Evolutionary conservation across 192 early-diverging fungal genomes (phyloP), one percentile per base, ranked within the genome.

Genomic region (Coemansia asiatica): DNA sequence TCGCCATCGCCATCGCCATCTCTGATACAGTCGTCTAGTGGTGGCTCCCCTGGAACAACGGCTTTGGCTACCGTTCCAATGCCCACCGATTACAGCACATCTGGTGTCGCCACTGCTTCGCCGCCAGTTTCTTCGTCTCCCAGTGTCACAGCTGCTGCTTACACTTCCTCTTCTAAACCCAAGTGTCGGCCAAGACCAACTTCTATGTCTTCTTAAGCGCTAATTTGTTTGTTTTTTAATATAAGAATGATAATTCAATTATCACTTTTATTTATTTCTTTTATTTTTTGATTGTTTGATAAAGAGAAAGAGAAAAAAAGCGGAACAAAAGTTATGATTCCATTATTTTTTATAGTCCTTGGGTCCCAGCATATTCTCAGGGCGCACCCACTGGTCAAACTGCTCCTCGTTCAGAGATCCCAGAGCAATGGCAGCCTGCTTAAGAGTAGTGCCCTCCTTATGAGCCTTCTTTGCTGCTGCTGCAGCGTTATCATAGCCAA

Each of bases 381-480:
- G 97, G 60, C 89, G 81, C 67, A 99, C 96, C 88, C 93, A 98
- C 86, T 95, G 79, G 76, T 92, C 91, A 86, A 98, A 99, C 76
- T 99, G 89, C 83, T 96, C 90, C 7, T 85, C 82, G 63, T 88
- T 95, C 66, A 98, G 85, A 16, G 93, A 80, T 40, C 92, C 92
- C 25, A 99, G 87, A 26, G 87, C 75, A 47, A 99, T 83, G 28
- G 94, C 92, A n/a, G 96, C 91, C 77, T 96, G 89, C 88, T 96
- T 96, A 63, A 97, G 85, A 21, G 89, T 88, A 18, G 86, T 88
- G 44, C 84, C 87, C 68, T 87, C 94, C 82, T 95, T 94, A 85
- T 96, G 94, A 28, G 96, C 95, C 85, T 95, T 95, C 88, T 99
- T 99, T 59, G 97, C 96, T 35, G 89, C 90, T 69, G 93, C 89